Conservation (phyloP, 2,329 filamentous ascomycete genomes). For the Verticillium albo-atrum region DNA sequence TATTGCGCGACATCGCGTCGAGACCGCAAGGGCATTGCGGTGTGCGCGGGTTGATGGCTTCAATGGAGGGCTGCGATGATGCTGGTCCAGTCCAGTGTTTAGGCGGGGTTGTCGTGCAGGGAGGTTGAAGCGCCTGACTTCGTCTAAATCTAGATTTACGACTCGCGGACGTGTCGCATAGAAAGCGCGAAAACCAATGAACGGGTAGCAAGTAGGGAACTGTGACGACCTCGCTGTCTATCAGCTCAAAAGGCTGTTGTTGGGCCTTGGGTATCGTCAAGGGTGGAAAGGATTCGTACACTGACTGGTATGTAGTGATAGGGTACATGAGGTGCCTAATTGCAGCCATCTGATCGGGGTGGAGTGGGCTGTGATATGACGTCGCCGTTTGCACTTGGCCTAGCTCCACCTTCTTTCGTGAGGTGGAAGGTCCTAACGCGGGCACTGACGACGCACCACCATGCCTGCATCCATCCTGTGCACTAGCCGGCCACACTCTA, state of each 20-base stretch:
- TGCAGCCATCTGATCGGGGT: not conserved
- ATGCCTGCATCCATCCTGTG: not conserved
- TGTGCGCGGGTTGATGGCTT: not conserved
- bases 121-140: not conserved
- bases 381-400: not conserved
- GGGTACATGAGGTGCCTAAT: not conserved
- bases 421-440: too few relatives aligned
- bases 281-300: too few relatives aligned
- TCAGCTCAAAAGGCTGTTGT: too few relatives aligned
- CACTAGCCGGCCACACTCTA: not conserved
- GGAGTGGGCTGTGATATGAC: not conserved
- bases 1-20: conserved; percentile 47
- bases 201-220: too few relatives aligned
- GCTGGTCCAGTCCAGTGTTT: not conserved
- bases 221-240: too few relatives aligned
- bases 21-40: not conserved
- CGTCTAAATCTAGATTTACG: not conserved
- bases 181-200: too few relatives aligned
- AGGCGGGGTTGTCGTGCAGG: not conserved
- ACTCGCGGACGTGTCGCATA: not conserved
- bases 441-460: not conserved
- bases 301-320: not conserved
- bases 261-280: too few relatives aligned
- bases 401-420: not conserved
- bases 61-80: not conserved